Base-by-base conservation (phyloP, 805 yeast species). In the Maudiozyma turicensis region DNA sequence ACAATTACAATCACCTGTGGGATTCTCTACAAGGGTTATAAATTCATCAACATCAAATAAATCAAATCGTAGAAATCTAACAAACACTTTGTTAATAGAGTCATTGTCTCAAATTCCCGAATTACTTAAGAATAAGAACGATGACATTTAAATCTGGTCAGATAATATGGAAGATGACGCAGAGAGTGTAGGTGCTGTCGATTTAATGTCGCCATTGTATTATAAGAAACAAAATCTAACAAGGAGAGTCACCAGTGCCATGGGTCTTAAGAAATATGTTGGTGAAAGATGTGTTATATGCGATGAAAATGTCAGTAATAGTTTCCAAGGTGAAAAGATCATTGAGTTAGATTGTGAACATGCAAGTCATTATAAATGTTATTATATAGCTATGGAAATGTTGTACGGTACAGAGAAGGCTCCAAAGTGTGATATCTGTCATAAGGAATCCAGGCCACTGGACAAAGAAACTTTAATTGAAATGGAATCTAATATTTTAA, bases 291-390 rank as follows among this genome's bases (percentile, higher is more conserved):
- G 81, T 54, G 66, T 71, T 11, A 64, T 75, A 39, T 77, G 81
- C 57, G 66, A 67, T 11, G 80, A 76, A 50, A 61, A 68, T 4
- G 55, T 76, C 38, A 59, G 65, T 2, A 63, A 62, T 43, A 61
- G 66, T 11, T 65, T 75, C 37, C 56, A 58, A 8, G 77, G 75
- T 10, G 81, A 77, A 59, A 68, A 64, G 34, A 52, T 71, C 0
- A 49, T 76, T 3, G 72, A 69, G 34, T 52, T 75, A 42, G 53
- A 67, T 1, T 75, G 80, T 58, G 61, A 67, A 6, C 80, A 76
- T 55, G 63, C 64, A 39, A 60, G 72, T 31, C 81, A 77, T 56
- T 64, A 65, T 47, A 66, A 71, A 47, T 77, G 81, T 51, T 71
- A 66, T 33, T 51, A 64, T 3, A 61, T 70, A 7, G 47, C 68